Evolutionary conservation across 768 basidiomycete species (phyloP).

Genomic region (Boletus vermiculosoides): DNA sequence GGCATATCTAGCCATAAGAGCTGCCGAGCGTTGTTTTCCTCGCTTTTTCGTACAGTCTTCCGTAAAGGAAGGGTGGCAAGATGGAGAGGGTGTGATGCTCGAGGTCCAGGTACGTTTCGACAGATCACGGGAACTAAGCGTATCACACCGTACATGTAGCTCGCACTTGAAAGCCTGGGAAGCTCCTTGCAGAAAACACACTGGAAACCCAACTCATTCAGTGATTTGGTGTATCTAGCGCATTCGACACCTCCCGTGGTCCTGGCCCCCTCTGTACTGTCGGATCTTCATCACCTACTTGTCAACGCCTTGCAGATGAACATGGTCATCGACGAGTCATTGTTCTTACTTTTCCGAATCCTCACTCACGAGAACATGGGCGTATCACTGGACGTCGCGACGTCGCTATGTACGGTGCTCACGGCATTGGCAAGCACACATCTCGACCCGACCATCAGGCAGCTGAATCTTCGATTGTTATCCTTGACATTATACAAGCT

Average conservation of each 20-base stretch:
- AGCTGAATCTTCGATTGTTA: slow-evolving; percentile 60
- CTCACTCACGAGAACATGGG: slow-evolving; percentile 13
- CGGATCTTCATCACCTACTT: slow-evolving; percentile 41
- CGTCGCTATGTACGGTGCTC: slow-evolving; percentile 50
- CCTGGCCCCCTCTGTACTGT: slow-evolving; percentile 11
- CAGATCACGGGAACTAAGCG: neutral
- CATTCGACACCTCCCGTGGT: slow-evolving; percentile 16
- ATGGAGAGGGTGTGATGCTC: slow-evolving; percentile 38
- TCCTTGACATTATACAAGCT: slow-evolving; percentile 50
- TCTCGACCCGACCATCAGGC: slow-evolving; percentile 54
- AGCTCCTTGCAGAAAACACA: neutral
- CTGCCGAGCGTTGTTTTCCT: slow-evolving; percentile 46
- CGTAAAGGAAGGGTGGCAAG: slow-evolving; percentile 37
- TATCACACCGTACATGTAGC: slow-evolving; percentile 16
- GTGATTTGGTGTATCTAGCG: slow-evolving; percentile 28
- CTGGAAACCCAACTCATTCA: slow-evolving; percentile 26
- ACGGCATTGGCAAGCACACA: slow-evolving; percentile 61
- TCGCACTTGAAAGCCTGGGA: slow-evolving; percentile 38
- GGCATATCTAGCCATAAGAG: slow-evolving; percentile 45
- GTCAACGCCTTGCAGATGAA: slow-evolving; percentile 54
- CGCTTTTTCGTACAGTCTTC: slow-evolving; percentile 39
- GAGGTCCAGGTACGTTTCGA: slow-evolving; percentile 40
- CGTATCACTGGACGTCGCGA: slow-evolving; percentile 44
- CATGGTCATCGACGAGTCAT: slow-evolving; percentile 53
- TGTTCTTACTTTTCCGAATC: slow-evolving; percentile 51